Evolutionary conservation across 345 rosid genomes (phyloP), one percentile per base, ranked within the genome.

Genomic region (Eucalyptus erythrocorys): DNA sequence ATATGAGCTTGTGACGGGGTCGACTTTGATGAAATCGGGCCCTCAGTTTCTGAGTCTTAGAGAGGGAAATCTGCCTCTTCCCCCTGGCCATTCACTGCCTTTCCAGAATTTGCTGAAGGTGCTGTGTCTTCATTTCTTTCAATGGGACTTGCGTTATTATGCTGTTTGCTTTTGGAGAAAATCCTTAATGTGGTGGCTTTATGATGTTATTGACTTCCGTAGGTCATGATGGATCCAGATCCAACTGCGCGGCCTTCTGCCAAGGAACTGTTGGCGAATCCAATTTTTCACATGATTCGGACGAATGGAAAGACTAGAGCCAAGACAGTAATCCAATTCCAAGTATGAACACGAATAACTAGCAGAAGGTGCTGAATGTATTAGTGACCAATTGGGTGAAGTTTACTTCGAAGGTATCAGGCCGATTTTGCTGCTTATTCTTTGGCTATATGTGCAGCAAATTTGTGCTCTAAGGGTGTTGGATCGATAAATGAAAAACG

Each of bases 101-200:
- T 93, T 98, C 88, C 99, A 98, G 85, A 94, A 94, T 90, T 93
- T 97, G 87, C 96, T 98, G 21, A 97, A 97, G 99, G 99, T 98
- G 92, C 11, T 12, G 61, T 71, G 66, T 81, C 37, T 59, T n/a
- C 48, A 7, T 87, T 43, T 49, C 50, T 87, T 40, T 87, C 82
- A 71, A 37, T 37, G 82, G 45, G 82, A 71, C 82, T 37, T 3
- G 85, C 59, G n/a, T 80, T 55, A 50, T 48, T 80, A 34, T 37
- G 53, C 5, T 12, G 47, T 86, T 76, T 7, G 32, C 49, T 11
- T 30, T 11, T 32, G 48, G 85, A 40, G 86, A 13, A 42, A 59
- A 27, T 47, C 42, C 10, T 64, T 48, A 50, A 26, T 13, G 85
- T 76, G 45, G 81, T 85, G 43, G 82, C 19, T 66, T 66, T 27